Base-by-base conservation (phyloP, 163 green algal species). In the Scenedesmus sp. region DNA sequence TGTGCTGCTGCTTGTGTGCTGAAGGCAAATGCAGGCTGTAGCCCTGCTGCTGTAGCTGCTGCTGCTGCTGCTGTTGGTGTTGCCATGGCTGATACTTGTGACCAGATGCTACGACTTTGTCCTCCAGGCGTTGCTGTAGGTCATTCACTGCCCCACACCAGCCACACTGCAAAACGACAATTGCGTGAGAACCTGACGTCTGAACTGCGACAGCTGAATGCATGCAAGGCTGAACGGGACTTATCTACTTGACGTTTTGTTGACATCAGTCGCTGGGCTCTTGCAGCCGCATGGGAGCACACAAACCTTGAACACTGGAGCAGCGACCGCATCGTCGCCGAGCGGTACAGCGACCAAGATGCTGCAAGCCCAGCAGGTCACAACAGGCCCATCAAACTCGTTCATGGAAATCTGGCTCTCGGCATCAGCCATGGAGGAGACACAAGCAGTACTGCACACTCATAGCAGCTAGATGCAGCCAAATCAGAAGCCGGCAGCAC, bases 61-160 rank as follows among this genome's bases (percentile, higher is more conserved):
- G 40, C n/a, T n/a, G 56, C n/a, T 56, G 83, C 42, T 42, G 56
- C 53, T 22, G 20, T 0, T 20, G 40, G 56, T 79, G 35, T n/a
- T 78, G 83, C 35, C 72, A 81, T 15, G 72, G 35, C 49, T 44
- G 35, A 13, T 30, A n/a, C 13, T 16, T 35, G 12, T 26, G 56
- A 42, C 35, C 10, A 59, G 15, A 2, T 78, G 82, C 53, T 43
- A 35, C 35, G 0, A 40, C 30, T 40, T 76, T 76, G 65, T 76
- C 65, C 65, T 76, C 65, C 7, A 40, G 0, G 73, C 73, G 73
- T 49, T 81, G 84, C n/a, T 33, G 22, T 0, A 84, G 68, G 46
- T 80, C 56, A 51, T 90, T 93, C 46, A 93, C 89, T 20, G 76
- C 90, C 0, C 85, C 90, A 85, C 90, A 93, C 90, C 90, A 93